Percentiles rank a stretch among this genome's conserved stretches.
phyloP scores from a whole-genome alignment of 352 stramenopile species.

The Phytophthora tentaculata region DNA sequence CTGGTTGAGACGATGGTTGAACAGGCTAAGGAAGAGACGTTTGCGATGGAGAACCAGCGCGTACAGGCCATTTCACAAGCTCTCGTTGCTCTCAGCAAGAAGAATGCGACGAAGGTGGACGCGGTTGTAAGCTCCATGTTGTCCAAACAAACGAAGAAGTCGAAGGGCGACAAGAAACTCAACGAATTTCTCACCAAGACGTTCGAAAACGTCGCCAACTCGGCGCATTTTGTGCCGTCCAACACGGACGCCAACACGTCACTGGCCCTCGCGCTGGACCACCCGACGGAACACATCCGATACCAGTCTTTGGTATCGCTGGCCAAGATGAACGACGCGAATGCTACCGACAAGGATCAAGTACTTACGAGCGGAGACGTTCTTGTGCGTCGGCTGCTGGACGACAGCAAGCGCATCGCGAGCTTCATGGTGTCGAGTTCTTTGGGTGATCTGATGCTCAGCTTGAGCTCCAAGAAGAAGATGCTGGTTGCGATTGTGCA shows the following conservation, averaged over 20 bases:
- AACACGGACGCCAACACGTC: constrained; percentile 73
- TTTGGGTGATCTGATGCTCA: constrained; percentile 63
- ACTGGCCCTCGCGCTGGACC: constrained; percentile 77
- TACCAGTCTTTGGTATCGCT: constrained; percentile 75
- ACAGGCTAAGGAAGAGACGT: constrained; percentile 50
- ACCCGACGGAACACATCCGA: constrained; percentile 77
- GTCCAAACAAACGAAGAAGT: constrained; percentile 38
- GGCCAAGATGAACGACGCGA: constrained; percentile 56
- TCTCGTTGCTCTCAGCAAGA: constrained; percentile 64
- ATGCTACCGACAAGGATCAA: constrained; percentile 26
- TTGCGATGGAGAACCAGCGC: constrained; percentile 41
- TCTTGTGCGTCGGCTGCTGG: constrained; percentile 71
- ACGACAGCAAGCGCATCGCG: constrained; percentile 78
- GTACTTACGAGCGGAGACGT: constrained; percentile 63
- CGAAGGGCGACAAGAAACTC: constrained; percentile 60
- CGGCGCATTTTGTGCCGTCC: constrained; percentile 76
- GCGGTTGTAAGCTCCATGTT: constrained; percentile 40
- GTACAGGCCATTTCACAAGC: constrained; percentile 54
- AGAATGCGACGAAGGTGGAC: constrained; percentile 66
- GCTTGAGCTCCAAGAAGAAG: constrained; percentile 58
- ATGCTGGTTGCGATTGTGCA: constrained; percentile 58
- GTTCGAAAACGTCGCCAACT: constrained; percentile 77
- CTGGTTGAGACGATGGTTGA: constrained; percentile 55
- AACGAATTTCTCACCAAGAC: constrained; percentile 68
- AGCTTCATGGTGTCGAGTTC: constrained; percentile 61